phyloP scores from a whole-genome alignment of 192 early-diverging fungal genomes.

The Linderina pennispora region DNA sequence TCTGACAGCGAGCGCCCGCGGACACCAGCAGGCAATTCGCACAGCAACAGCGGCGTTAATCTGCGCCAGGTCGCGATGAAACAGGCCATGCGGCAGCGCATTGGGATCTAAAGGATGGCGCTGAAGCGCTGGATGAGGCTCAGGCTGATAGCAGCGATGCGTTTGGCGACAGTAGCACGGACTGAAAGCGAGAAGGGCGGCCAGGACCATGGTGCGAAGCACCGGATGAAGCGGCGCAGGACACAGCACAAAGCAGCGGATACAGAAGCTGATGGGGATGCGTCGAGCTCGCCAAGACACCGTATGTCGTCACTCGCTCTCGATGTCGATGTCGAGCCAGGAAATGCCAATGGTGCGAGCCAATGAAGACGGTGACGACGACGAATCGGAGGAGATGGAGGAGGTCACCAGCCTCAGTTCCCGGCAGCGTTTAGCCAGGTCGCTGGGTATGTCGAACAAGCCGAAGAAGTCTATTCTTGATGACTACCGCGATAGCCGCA shows the following conservation, averaged over 20 bases:
- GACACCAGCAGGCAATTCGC: constrained; percentile 2
- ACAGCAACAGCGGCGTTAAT: not conserved
- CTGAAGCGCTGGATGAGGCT: constrained; percentile 5
- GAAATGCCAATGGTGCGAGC: too few relatives aligned
- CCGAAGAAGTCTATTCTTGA: constrained; percentile 4
- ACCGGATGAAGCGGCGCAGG: constrained; percentile 25
- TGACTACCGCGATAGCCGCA: not conserved
- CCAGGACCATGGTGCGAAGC: constrained; percentile 18
- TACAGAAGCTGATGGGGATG: too few relatives aligned
- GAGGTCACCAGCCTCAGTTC: constrained; percentile 1
- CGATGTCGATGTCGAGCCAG: constrained; percentile 23
- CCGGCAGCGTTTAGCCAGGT: constrained; percentile 6
- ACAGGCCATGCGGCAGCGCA: constrained; percentile 19
- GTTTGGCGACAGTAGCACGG: constrained; percentile 15
- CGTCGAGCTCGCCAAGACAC: constrained; percentile 1
- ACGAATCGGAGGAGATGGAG: constrained; percentile 2
- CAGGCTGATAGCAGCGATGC: constrained; percentile 22
- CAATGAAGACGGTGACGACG: constrained; percentile 7
- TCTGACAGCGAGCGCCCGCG: constrained; percentile 18
- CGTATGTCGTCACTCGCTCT: constrained; percentile 11
- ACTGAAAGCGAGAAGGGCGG: constrained; percentile 9
- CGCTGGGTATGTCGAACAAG: constrained; percentile 6
- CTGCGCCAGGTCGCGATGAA: constrained; percentile 17
- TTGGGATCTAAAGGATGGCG: constrained; percentile 4
- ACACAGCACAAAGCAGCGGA: too few relatives aligned